Evolutionary conservation across 2,329 filamentous ascomycete genomes (phyloP).

Genomic region (Blastomyces emzantsi): DNA sequence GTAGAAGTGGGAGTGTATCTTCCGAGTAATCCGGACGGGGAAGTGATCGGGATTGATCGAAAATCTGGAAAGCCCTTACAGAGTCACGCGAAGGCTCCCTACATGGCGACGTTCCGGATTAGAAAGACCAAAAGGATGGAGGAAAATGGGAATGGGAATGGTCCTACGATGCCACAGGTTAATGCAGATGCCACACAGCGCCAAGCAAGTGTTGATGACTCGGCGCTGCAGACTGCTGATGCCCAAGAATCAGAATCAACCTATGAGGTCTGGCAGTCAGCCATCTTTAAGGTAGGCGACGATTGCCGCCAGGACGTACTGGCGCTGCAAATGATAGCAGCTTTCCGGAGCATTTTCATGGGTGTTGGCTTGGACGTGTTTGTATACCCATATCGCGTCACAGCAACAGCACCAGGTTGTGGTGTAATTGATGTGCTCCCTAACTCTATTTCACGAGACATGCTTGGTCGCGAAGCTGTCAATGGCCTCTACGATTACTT

Average conservation of each 20-base stretch:
- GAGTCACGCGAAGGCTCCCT: constrained; percentile 95
- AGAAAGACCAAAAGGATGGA: constrained; percentile 58
- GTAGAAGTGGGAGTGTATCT: constrained; percentile 96
- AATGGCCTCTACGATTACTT: constrained; percentile 99
- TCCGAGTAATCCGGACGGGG: constrained; percentile 91
- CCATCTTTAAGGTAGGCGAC: constrained; percentile 99
- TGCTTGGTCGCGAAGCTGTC: constrained; percentile 95
- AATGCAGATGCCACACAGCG: constrained; percentile 19
- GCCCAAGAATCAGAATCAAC: constrained; percentile 32
- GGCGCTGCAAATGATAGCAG: constrained; percentile 93
- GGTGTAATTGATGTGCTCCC: constrained; percentile 97
- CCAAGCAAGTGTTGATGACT: constrained; percentile 13
- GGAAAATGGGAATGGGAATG: constrained; percentile 42
- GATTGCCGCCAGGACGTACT: constrained; percentile 96
- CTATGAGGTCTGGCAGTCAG: constrained; percentile 96
- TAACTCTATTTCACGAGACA: constrained; percentile 96
- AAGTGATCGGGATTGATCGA: constrained; percentile 94
- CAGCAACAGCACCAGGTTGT: constrained; percentile 91
- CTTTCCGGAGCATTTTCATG: constrained; percentile 95
- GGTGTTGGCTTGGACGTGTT: constrained; percentile 90
- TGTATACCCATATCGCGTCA: constrained; percentile 95
- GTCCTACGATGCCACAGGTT: constrained; percentile 43
- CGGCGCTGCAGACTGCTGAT: background rate
- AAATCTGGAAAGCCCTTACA: constrained; percentile 97
- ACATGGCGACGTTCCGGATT: constrained; percentile 98